Evolutionary conservation across 2,329 filamentous ascomycete species (phyloP).

Genomic region (Dendrostoma leiphaemia): DNA sequence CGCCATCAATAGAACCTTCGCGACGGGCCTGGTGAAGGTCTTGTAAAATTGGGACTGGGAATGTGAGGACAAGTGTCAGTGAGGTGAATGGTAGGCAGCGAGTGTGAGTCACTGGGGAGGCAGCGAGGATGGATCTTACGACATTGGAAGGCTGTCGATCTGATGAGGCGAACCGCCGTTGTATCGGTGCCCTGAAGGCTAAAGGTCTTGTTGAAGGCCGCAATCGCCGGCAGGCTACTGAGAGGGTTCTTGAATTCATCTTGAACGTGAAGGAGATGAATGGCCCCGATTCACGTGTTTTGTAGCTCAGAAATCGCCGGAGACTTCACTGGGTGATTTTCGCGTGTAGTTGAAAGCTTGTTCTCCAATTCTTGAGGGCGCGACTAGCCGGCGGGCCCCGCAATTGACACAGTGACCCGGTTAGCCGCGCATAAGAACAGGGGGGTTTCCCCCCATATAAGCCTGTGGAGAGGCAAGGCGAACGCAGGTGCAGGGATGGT

Average conservation of each 20-base stretch:
- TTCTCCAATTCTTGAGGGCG: too few species aligned
- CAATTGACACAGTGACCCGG: too few species aligned
- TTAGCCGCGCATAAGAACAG: not conserved
- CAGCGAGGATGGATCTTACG: conserved; percentile 3
- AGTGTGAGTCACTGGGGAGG: not conserved
- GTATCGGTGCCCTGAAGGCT: not conserved
- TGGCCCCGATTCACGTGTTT: too few species aligned
- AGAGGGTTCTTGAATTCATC: conserved; percentile 13
- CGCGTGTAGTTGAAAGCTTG: too few species aligned
- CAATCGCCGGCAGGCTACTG: conserved; percentile 11
- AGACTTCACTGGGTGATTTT: too few species aligned
- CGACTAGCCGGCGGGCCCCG: too few species aligned
- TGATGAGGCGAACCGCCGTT: conserved; percentile 23
- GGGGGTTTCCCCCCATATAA: not conserved
- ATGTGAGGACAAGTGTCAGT: conserved; percentile 8
- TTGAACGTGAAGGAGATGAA: not conserved
- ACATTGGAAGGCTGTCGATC: conserved; percentile 14
- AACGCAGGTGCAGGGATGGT: conserved; percentile 8
- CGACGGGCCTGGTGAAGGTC: conserved; percentile 69
- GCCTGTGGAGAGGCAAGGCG: too few species aligned
- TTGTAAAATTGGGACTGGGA: conserved; percentile 67
- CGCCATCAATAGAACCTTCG: conserved; percentile 72
- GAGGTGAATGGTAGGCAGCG: not conserved
- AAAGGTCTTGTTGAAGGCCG: not conserved
- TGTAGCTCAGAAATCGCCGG: too few species aligned